A percentile compares a stretch with the other conserved stretches of the same genome.
Evolutionary conservation across 805 yeast genomes (phyloP).

Genomic region (Candida multigemmis): DNA sequence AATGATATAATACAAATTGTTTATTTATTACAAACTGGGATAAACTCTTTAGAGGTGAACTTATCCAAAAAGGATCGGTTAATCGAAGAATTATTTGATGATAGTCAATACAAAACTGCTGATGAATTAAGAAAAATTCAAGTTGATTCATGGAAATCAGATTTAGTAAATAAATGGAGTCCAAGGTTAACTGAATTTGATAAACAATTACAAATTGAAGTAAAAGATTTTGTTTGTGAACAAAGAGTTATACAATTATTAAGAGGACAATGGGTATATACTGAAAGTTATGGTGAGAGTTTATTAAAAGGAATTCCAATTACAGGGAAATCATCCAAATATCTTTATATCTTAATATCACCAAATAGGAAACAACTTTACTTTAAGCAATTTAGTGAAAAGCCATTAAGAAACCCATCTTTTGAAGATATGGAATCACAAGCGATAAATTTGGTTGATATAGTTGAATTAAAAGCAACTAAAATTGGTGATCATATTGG

Average conservation of each 20-base stretch:
- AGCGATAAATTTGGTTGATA: slow-evolving; percentile 43
- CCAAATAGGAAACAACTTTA: slow-evolving; percentile 56
- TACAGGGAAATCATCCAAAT: slow-evolving; percentile 12
- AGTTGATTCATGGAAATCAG: slow-evolving; percentile 29
- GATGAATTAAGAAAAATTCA: slow-evolving; percentile 48
- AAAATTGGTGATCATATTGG: slow-evolving; percentile 30
- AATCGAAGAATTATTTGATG: slow-evolving; percentile 37
- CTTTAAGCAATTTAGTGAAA: slow-evolving; percentile 49
- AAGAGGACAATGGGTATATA: slow-evolving; percentile 75
- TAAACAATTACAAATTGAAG: slow-evolving; percentile 43
- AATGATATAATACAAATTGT: slow-evolving; percentile 46
- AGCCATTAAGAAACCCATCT: slow-evolving; percentile 40
- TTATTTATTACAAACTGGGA: slow-evolving; percentile 29
- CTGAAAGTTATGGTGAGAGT: slow-evolving; percentile 42
- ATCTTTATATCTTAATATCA: slow-evolving; percentile 52
- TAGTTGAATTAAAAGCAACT: slow-evolving; percentile 40
- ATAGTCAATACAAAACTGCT: slow-evolving; percentile 32
- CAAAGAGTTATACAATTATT: slow-evolving; percentile 66
- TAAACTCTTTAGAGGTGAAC: slow-evolving; percentile 18
- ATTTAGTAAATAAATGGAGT: slow-evolving; percentile 35
- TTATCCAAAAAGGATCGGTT: slow-evolving; percentile 10
- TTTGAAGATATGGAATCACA: slow-evolving; percentile 48
- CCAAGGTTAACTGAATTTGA: slow-evolving; percentile 39
- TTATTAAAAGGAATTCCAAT: slow-evolving; percentile 7
- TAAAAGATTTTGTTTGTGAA: slow-evolving; percentile 61